Evolutionary conservation across 768 basidiomycete species (phyloP), one percentile per base, ranked within the genome.

Genomic region (Wakefieldia striispora): DNA sequence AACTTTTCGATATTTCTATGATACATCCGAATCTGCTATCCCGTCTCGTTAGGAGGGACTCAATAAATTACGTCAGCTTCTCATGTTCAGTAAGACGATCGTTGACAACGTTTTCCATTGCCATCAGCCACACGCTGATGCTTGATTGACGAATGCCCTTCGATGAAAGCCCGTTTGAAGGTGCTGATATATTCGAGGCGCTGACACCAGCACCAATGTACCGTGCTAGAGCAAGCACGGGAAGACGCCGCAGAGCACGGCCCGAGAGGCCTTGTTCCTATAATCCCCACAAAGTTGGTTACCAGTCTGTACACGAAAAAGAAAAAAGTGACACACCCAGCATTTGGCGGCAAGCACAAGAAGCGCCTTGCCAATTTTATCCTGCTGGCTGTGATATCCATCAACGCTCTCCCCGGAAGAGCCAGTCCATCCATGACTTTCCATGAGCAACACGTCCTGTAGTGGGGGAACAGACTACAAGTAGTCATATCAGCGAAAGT

Each of bases 231-330:
- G 95, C 91, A 17, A 98, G 80, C 40, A 98, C 92, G 3, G 97
- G 97, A n/a, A 99, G 75, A 7, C 94, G 83, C 12, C 97, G 83
- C 12, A 99, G 77, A 1, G 91, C 86, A 31, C 97, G 85, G 13
- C 97, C 97, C 14, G 95, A 97, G 77, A 98, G 83, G n/a, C 80
- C 80, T 64, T 92, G 84, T 16, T 66, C 66, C 87, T 89, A 47
- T 21, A 29, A 27, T 7, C 20, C 14, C 17, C 16, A 29, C 11
- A 19, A n/a, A 40, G 24, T 53, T 52, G 17, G 31, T 34, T 42
- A 34, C 17, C 37, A 43, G 12, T 47, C 41, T 11, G 2, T 7
- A 33, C 42, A n/a, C n/a, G 29, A 43, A 26, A 40, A 45, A 24
- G 35, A 43, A 37, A 41, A 9, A 29, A 29, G 29, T 24, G n/a